Conservation (phyloP, 225 moss, liverwort and hornwort species). For the Sphagnum tenellum region DNA sequence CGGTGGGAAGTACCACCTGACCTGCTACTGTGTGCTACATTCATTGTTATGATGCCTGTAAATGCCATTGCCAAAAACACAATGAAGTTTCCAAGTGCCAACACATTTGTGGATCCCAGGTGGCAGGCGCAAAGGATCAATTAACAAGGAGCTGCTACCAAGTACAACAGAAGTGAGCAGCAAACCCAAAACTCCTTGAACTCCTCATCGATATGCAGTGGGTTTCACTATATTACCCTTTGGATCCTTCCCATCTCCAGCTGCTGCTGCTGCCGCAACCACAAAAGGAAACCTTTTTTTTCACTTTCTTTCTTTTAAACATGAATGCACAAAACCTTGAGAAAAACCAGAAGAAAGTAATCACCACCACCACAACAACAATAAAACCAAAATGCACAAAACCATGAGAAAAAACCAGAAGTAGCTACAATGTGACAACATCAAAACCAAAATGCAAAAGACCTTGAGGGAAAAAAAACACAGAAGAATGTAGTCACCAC, state of each 20-base stretch:
- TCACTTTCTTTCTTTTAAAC: too few relatives aligned
- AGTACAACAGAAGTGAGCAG: conserved; percentile 50
- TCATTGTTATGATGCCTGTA: conserved; percentile 28
- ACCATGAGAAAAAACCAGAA: too few relatives aligned
- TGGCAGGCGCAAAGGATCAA: conserved; percentile 39
- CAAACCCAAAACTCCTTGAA: conserved; percentile 44
- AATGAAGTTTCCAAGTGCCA: conserved; percentile 40
- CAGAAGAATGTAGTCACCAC: too few relatives aligned
- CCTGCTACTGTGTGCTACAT: conserved; percentile 14
- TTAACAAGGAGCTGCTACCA: conserved; percentile 31
- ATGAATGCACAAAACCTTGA: too few relatives aligned
- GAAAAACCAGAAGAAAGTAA: too few relatives aligned
- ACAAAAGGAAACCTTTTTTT: too few relatives aligned
- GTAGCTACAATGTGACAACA: too few relatives aligned
- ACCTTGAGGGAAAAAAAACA: too few relatives aligned
- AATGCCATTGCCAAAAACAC: conserved; percentile 42
- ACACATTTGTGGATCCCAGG: conserved; percentile 40
- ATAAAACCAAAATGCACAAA: too few relatives aligned
- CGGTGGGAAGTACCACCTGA: neutral
- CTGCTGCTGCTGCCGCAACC: too few relatives aligned
- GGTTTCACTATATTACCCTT: conserved; percentile 6
- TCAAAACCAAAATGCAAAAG: too few relatives aligned
- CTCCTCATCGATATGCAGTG: conserved; percentile 24
- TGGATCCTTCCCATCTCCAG: conserved; percentile 7
- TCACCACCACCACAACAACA: too few relatives aligned